These are phyloP conservation scores for Apiotrichum sp. DNA, from an alignment of 1,284 basidiomycete species.

Conservation along the genomic window DNA sequence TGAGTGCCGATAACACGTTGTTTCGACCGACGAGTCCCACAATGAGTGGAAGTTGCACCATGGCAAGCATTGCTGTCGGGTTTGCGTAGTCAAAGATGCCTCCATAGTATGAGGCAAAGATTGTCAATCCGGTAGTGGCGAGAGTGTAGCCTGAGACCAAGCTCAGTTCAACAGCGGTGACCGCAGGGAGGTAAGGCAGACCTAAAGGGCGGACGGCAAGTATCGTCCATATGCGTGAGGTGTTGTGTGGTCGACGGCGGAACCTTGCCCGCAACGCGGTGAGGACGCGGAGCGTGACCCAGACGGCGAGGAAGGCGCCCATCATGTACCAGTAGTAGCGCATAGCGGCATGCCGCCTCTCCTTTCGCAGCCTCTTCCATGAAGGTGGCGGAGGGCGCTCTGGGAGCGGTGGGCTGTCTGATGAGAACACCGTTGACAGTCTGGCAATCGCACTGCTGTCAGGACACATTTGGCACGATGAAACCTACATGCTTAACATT, in stretches of 20 bases:
- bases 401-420: too few species aligned
- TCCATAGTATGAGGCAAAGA: slow-evolving; percentile 6
- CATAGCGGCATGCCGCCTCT: neutral
- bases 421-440: too few species aligned
- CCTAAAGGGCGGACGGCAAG: too few species aligned
- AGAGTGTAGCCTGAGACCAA: slow-evolving; percentile 11
- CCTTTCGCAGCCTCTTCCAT: neutral
- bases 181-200: neutral
- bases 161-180: slow-evolving; percentile 7
- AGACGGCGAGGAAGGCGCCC: slow-evolving; percentile 3
- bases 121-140: slow-evolving; percentile 6
- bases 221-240: neutral
- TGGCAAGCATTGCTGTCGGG: slow-evolving; percentile 13
- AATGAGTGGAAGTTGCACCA: slow-evolving; percentile 58
- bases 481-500: too few species aligned
- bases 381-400: too few species aligned
- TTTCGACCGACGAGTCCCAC: slow-evolving; percentile 61
- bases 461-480: too few species aligned
- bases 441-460: too few species aligned
- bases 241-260: neutral
- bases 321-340: slow-evolving; percentile 8
- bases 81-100: slow-evolving; percentile 15
- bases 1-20: slow-evolving; percentile 58
- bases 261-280: slow-evolving; percentile 10
- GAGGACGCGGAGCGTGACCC: neutral